Evolutionary conservation across 2,329 filamentous ascomycete species (phyloP).

Genomic region (Hymenoscyphus scutula): DNA sequence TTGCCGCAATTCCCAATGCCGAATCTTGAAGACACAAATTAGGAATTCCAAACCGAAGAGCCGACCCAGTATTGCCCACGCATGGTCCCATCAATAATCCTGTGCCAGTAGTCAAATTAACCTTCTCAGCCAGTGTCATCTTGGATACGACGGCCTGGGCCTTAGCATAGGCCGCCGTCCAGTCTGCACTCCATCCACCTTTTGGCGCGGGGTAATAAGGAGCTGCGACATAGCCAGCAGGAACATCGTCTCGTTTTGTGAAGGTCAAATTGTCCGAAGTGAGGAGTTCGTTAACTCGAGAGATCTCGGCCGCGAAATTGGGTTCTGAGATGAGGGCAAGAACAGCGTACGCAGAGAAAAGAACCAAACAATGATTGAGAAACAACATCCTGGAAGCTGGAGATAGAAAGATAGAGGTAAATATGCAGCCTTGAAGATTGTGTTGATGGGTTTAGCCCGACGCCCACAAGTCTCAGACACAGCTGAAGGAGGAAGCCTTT

Average conservation of each 20-base stretch:
- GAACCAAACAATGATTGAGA: constrained; percentile 7
- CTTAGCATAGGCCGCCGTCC: constrained; percentile 68
- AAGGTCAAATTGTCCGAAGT: neutral
- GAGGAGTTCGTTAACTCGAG: constrained; percentile 7
- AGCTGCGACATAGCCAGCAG: constrained; percentile 30
- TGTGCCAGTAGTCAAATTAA: constrained; percentile 67
- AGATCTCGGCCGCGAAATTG: constrained; percentile 19
- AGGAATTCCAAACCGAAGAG: constrained; percentile 66
- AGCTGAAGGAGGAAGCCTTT: constrained; percentile 3
- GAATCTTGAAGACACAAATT: constrained; percentile 71
- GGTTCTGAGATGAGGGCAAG: constrained; percentile 11
- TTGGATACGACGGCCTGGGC: constrained; percentile 65
- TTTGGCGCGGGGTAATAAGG: constrained; percentile 35
- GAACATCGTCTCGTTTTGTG: constrained; percentile 26
- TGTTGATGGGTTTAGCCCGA: constrained; percentile 3
- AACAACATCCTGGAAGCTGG: constrained; percentile 9
- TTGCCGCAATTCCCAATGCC: constrained; percentile 68
- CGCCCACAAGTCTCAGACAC: constrained; percentile 13
- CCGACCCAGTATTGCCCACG: constrained; percentile 74
- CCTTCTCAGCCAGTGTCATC: constrained; percentile 80
- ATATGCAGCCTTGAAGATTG: constrained; percentile 7
- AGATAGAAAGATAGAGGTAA: neutral
- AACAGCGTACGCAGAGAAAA: neutral
- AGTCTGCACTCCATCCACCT: constrained; percentile 57
- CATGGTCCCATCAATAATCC: constrained; percentile 66